Evolutionary conservation across 352 stramenopile species (phyloP).

Genomic region (Globisporangium middletonii): DNA sequence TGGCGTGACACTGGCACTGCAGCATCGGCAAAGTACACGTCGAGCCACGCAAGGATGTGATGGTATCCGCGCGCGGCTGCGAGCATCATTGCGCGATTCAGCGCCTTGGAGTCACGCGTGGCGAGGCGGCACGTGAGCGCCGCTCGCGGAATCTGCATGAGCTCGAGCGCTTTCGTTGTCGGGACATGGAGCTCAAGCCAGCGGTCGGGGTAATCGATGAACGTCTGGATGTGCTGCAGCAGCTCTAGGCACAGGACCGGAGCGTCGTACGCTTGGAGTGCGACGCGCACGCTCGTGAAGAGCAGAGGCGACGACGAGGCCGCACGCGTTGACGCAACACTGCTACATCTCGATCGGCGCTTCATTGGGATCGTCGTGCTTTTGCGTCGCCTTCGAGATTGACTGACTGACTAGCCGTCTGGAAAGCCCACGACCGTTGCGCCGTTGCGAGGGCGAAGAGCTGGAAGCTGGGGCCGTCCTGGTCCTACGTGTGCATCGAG

Average conservation of each 20-base stretch:
- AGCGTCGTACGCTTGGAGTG: neutral
- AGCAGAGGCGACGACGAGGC: neutral
- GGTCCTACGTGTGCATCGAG: no score
- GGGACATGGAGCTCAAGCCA: constrained; percentile 4
- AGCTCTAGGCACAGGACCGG: constrained; percentile 1
- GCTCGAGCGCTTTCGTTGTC: neutral
- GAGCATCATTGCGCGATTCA: constrained; percentile 8
- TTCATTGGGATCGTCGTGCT: neutral
- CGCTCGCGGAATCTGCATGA: constrained; percentile 6
- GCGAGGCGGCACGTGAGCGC: neutral
- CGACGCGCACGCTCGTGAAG: constrained; percentile 5
- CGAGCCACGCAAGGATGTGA: constrained; percentile 5
- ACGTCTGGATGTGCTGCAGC: constrained; percentile 1
- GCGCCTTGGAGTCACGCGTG: neutral
- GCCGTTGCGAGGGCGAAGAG: no score
- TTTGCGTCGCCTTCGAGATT: no score
- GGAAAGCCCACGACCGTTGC: no score
- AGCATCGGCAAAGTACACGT: neutral
- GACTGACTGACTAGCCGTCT: no score
- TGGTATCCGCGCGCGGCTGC: constrained; percentile 2
- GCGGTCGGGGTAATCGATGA: constrained; percentile 3
- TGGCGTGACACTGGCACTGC: constrained; percentile 5
- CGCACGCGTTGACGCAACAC: neutral
- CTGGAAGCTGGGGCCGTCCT: no score
- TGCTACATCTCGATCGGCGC: neutral